Conservation (phyloP, 2,329 filamentous ascomycete species). For the Fusarium abutilonis region DNA sequence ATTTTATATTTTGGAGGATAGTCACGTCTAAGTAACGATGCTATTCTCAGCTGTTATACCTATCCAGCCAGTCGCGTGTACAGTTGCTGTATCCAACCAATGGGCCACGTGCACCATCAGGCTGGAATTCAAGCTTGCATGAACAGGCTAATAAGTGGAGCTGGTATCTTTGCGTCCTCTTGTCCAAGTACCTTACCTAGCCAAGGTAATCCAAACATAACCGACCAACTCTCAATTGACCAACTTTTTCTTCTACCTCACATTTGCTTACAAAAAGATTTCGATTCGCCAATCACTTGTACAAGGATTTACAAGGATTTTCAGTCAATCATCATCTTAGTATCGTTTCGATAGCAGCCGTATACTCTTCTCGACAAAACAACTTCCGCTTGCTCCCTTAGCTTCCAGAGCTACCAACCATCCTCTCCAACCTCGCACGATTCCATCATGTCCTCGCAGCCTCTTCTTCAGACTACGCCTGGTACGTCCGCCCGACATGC, state of each 20-base stretch:
- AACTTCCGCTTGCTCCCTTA: conserved; percentile 5
- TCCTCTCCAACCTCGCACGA: conserved; percentile 10
- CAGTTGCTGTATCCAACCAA: conserved; percentile 42
- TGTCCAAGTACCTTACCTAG: conserved; percentile 1
- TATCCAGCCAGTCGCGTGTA: not conserved
- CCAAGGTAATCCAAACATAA: conserved; percentile 33
- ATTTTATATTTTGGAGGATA: too few relatives aligned
- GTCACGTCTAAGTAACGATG: too few relatives aligned
- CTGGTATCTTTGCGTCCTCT: conserved; percentile 16
- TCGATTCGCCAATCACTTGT: conserved; percentile 13
- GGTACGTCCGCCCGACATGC: conserved; percentile 67
- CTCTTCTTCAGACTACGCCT: conserved; percentile 91
- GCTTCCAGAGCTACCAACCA: conserved; percentile 11
- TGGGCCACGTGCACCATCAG: conserved; percentile 46
- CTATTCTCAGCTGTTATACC: too few relatives aligned
- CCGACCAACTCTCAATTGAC: not conserved
- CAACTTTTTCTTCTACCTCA: conserved; percentile 29
- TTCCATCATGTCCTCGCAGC: conserved; percentile 87
- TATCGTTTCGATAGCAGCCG: not conserved
- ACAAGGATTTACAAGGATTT: not conserved
- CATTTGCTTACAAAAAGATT: conserved; percentile 12
- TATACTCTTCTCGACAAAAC: not conserved
- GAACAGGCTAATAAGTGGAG: conserved; percentile 25
- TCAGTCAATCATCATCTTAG: conserved; percentile 9
- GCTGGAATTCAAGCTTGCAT: conserved; percentile 22